Conservation (phyloP, 345 rosid genomes). For the Aquilaria sinensis region DNA sequence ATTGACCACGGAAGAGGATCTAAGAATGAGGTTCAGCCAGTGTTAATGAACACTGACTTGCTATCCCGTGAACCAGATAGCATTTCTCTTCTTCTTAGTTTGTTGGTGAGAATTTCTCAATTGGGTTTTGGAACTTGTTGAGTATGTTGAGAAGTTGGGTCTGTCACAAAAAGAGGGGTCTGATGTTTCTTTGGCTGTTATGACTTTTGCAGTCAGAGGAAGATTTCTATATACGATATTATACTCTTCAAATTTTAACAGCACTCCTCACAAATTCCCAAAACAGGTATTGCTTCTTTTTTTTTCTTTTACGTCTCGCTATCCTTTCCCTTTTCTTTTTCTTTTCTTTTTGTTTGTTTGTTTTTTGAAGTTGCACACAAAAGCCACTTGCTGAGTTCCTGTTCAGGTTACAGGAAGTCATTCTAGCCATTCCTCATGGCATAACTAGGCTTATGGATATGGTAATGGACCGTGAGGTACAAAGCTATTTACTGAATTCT, state of each 20-base stretch:
- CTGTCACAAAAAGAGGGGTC: no score
- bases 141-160: not conserved
- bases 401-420: slow-evolving; percentile 93
- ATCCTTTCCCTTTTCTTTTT: not conserved
- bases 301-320: not conserved
- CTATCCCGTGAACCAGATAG: slow-evolving; percentile 82
- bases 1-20: slow-evolving; percentile 62
- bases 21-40: slow-evolving; percentile 68
- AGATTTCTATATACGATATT: slow-evolving; percentile 83
- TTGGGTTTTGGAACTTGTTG: not conserved
- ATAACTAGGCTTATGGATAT: slow-evolving; percentile 93
- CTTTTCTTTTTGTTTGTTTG: slow-evolving; percentile 5
- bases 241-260: slow-evolving; percentile 82
- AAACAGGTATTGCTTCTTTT: slow-evolving; percentile 54
- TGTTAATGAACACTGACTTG: slow-evolving; percentile 83
- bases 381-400: slow-evolving; percentile 28
- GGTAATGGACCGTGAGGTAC: slow-evolving; percentile 96
- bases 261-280: slow-evolving; percentile 80
- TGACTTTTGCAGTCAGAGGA: slow-evolving; percentile 64
- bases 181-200: not conserved
- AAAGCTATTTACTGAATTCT: slow-evolving; percentile 3
- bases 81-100: slow-evolving; percentile 76
- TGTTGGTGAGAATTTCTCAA: slow-evolving; percentile 52
- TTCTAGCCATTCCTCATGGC: slow-evolving; percentile 84
- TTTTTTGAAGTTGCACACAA: slow-evolving; percentile 1